These are phyloP conservation scores for Mycena vitilis DNA, from an alignment of 768 basidiomycete genomes.

Conservation along the genomic window DNA sequence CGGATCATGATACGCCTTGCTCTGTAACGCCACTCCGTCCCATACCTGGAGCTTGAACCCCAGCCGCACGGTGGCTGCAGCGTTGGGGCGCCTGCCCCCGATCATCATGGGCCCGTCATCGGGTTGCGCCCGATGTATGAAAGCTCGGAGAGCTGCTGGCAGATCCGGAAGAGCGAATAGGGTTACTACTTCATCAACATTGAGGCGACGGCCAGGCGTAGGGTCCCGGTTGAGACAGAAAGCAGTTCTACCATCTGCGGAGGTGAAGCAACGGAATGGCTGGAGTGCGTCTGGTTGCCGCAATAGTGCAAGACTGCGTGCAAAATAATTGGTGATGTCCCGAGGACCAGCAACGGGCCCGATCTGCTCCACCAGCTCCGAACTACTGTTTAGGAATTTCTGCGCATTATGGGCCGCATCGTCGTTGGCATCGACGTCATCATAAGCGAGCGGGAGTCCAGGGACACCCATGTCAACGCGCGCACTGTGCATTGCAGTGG, in stretches of 20 bases:
- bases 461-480: not conserved
- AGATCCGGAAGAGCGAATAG: slow-evolving; percentile 31
- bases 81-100: slow-evolving; percentile 9
- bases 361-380: not conserved
- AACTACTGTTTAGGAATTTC: not conserved
- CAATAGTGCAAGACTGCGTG: not conserved
- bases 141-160: not conserved
- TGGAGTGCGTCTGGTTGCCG: slow-evolving; percentile 3
- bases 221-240: slow-evolving; percentile 29
- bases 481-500: not conserved
- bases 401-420: not conserved
- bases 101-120: not conserved
- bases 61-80: not conserved
- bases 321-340: not conserved
- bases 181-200: slow-evolving; percentile 10
- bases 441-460: not conserved
- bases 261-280: slow-evolving; percentile 21
- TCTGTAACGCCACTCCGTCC: slow-evolving; percentile 26
- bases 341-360: not conserved
- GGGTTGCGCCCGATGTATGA: not conserved
- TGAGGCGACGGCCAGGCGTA: slow-evolving; percentile 5
- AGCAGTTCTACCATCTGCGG: not conserved
- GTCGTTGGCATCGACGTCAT: not conserved
- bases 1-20: slow-evolving; percentile 10
- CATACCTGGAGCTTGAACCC: slow-evolving; percentile 21